Evolutionary conservation across 208 protist species (phyloP), one percentile per base, ranked within the genome.

Genomic region (Balamuthia mandrillaris): DNA sequence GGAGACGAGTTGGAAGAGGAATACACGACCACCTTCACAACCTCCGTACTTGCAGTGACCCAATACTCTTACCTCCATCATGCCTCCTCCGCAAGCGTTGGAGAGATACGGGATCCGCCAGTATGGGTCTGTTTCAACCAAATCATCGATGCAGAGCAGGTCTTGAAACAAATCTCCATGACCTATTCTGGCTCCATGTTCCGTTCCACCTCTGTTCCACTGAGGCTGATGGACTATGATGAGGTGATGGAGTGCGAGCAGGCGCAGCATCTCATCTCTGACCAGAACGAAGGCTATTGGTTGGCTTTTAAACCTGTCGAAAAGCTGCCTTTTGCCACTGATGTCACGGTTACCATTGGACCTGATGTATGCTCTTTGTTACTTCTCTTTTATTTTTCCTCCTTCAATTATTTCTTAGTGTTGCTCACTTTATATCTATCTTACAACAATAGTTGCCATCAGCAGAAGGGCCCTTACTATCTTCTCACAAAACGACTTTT

Each of bases 291-390:
- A 29, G 56, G 56, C n/a, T 47, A 27, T 47, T 84, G 56, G 21
- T 35, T 84, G 60, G 77, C 77, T 29, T 54, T n/a, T 42, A 18
- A 54, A 41, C 56, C 77, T 2, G 24, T 24, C 1, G 42, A 68
- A 33, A 51, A 42, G 3, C 54, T 84, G 44, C 37, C 47, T 33
- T 70, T 60, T 42, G 44, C 65, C 7, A 42, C 45, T 42, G 29
- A 52, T 10, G 77, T 84, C 42, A 63, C 52, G 16, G 77, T 84
- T 35, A 84, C 65, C 33, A 84, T 84, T n/a, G 77, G 77, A 10
- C 77, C 77, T 42, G 70, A 84, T 51, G 77, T 84, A 65, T 27
- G 0, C 29, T 24, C n/a, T n/a, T n/a, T n/a, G 3, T n/a, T 0
- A 14, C 35, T 45, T 39, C 12, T 2, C 3, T 29, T 18, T 31